Base-by-base conservation (phyloP, 2,329 filamentous ascomycete genomes). In the Dactylellina haptotyla region DNA sequence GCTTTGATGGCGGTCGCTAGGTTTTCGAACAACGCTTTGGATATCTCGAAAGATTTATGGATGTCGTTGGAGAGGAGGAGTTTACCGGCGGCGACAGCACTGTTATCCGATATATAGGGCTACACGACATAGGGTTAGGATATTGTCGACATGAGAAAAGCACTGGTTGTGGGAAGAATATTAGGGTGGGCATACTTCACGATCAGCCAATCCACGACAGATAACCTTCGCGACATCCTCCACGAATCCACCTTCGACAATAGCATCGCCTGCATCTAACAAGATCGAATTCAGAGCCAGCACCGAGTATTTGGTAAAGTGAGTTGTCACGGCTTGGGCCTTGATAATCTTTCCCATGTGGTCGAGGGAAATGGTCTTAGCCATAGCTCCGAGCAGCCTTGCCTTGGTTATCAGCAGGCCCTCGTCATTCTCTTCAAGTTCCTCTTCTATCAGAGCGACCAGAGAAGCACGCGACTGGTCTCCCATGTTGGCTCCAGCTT, bases 401-500 rank as follows among this genome's bases (percentile, higher is more conserved):
- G 95, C 93, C 78, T 96, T 93, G 5, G 93, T 97, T 63, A 97
- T 91, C 43, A 73, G 58, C 16, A 67, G 75, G 79, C 78, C 84
- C 80, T 88, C 87, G 79, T 93, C 91, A 48, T 85, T 85, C 76
- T 91, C 90, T 72, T 92, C 90, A 2, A 86, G 83, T 74, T 97
- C 93, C 77, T 88, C 88, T 80, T 98, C 95, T 78, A 99, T 97
- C 53, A 99, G 84, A 45, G 87, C 87, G 53, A 99, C 84, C 25
- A 99, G 92, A n/a, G 93, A 89, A 72, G 88, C 87, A 63, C 93
- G 89, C 51, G 94, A 97, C 20, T 89, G 84, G 78, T 98, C 95
- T 78, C 91, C 93, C 95, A 99, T 99, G 82, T 94, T 97, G 67
- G 86, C 85, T 62, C 95, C 95, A 16, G 93, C 94, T 82, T 97